Base-by-base conservation (phyloP, 1,139 yeast genomes). In the Protomyces arabidopsidicola region DNA sequence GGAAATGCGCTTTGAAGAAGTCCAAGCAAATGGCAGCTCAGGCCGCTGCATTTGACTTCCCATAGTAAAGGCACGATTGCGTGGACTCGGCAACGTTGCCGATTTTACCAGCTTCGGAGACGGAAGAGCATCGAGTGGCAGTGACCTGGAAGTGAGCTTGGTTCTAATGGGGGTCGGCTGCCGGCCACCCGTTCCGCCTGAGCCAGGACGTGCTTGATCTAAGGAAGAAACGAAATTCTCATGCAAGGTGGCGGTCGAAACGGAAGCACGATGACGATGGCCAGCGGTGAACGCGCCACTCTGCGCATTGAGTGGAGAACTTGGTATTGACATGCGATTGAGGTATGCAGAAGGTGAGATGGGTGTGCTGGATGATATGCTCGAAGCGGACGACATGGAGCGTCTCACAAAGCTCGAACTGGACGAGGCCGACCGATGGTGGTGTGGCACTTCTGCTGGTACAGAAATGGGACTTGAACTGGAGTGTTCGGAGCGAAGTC, bases 401-500 rank as follows among this genome's bases (percentile, higher is more conserved):
- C 62, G 27, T 6, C 62, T 42, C 27, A 50, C 56, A 14, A 36
- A 53, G 42, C 63, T 64, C 1, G 69, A 65, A 45, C 60, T 45
- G 20, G 65, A 35, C 22, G 64, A 54, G 14, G 57, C 62, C 14
- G 65, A 63, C 22, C 73, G 57, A 10, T 69, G 63, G 12, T 62
- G 59, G 27, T 45, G 55, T 14, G 42, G 36, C n/a, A 20, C 16
- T 34, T 63, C 62, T 27, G 35, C 16, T 9, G 67, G 57, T 4
- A 48, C 24, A 9, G 31, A 10, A 8, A 53, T 45, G 9, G 58
- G 51, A 20, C 53, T 58, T 3, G 53, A 14, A n/a, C 27, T 53
- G 39, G 85, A 70, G 74, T 89, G 96, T 72, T 93, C 98, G 55
- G 81, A 85, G 71, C 90, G 88, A 71, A 95, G 81, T 68, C 96